Conservation (phyloP, 352 stramenopile species). For the Phytophthora tentaculata region DNA sequence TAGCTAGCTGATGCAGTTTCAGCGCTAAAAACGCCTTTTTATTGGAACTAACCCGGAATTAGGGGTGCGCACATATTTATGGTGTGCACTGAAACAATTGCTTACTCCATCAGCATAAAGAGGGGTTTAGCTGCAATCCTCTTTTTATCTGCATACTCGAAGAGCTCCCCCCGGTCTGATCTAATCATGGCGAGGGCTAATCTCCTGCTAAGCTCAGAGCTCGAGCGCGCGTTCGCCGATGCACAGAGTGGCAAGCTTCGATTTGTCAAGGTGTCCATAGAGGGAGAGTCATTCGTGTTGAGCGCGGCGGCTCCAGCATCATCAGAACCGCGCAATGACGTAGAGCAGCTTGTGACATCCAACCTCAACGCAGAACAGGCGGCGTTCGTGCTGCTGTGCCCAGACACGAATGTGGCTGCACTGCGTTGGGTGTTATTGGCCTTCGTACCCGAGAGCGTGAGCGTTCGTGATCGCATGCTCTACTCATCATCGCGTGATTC, state of each 20-base stretch:
- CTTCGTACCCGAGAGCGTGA: slow-evolving; percentile 80
- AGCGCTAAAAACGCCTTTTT: too few species aligned
- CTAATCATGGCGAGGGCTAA: slow-evolving; percentile 68
- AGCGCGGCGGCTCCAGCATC: slow-evolving; percentile 46
- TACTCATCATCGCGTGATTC: slow-evolving; percentile 92
- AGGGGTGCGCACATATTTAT: too few species aligned
- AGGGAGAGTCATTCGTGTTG: slow-evolving; percentile 70
- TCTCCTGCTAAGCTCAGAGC: slow-evolving; percentile 61
- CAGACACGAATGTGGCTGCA: slow-evolving; percentile 72
- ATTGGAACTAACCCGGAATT: too few species aligned
- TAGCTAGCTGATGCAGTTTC: too few species aligned
- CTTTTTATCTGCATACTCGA: slow-evolving; percentile 11
- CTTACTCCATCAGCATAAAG: background rate
- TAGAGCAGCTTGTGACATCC: slow-evolving; percentile 34
- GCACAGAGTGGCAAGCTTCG: slow-evolving; percentile 73
- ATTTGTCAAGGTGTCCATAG: slow-evolving; percentile 72
- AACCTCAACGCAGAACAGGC: slow-evolving; percentile 50
- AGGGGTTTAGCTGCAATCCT: background rate
- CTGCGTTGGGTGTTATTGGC: slow-evolving; percentile 82
- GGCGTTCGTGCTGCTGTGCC: slow-evolving; percentile 78
- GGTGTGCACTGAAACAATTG: too few species aligned
- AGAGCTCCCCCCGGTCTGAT: slow-evolving; percentile 10
- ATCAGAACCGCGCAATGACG: slow-evolving; percentile 52
- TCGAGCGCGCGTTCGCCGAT: slow-evolving; percentile 74
- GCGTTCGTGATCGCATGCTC: slow-evolving; percentile 91